Base-by-base conservation (phyloP, 2,329 filamentous ascomycete species). In the Didymella sp. region DNA sequence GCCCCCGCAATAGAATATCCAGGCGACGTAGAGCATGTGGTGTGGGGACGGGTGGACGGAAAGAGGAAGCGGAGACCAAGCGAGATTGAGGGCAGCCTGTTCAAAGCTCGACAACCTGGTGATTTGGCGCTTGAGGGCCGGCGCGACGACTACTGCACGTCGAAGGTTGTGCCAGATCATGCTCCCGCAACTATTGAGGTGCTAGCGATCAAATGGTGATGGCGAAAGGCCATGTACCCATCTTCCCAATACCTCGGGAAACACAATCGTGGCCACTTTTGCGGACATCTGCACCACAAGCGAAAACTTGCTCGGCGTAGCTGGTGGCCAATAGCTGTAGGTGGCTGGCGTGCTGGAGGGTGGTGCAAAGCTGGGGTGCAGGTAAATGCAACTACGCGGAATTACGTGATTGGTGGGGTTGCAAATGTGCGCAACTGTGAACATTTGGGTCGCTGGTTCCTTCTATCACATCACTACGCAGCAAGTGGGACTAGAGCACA, bases 31-130 rank as follows among this genome's bases (percentile, higher is more conserved):
- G 25, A 49, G 53, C 25, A 48, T 52, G 49, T 25, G 27, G 48
- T 48, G 54, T 57, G 56, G 56, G 41, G 56, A 45, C 40, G 56
- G 56, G 45, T 46, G 50, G 41, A 30, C 50, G 56, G 56, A 58
- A 54, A 49, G 25, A 19, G 45, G 28, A 53, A 45, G 45, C 43
- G 49, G 40, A 46, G 45, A 40, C 40, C 49, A 53, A 58, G 55
- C 50, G 56, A 58, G 35, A 58, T 58, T 58, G 49, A 58, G 41
- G 50, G 37, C 40, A 22, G 40, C 40, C 40, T 35, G 21, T 35
- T 46, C 28, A 28, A 45, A 50, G 42, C 44, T 35, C 24, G 25
- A 44, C 45, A 21, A 50, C 12, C 17, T 45, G 21, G 40, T 21
- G 24, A 12, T 41, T 13, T 33, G 45, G 35, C 43, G 54, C 30